A percentile compares a stretch with the other conserved stretches of the same genome.
Conservation (phyloP, 306 rosid genomes). For the Clitoria ternatea region DNA sequence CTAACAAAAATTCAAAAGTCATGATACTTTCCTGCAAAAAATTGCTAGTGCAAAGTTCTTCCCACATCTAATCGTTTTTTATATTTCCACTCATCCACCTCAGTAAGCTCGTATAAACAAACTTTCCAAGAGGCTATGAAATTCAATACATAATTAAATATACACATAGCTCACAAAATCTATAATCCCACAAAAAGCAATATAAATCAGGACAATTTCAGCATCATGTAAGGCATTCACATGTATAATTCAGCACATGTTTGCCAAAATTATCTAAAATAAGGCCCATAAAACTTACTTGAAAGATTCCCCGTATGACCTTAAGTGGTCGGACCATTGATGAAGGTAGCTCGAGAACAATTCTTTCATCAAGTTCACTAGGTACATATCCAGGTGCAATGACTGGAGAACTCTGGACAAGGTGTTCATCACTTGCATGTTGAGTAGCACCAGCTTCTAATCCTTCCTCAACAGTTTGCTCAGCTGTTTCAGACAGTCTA, state of each 20-base stretch:
- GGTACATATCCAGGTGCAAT: constrained; percentile 82
- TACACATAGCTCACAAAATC: neutral
- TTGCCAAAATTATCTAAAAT: constrained; percentile 6
- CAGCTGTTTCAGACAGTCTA: constrained; percentile 47
- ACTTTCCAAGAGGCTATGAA: constrained; percentile 1
- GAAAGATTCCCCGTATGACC: constrained; percentile 77
- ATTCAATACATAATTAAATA: neutral
- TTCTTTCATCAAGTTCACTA: constrained; percentile 86
- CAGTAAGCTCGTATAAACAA: neutral
- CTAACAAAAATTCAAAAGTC: neutral
- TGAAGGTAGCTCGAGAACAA: constrained; percentile 78
- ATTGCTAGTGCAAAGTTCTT: neutral
- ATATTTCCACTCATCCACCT: neutral
- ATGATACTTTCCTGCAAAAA: neutral
- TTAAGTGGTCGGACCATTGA: constrained; percentile 89
- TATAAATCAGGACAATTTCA: neutral
- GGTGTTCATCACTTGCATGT: constrained; percentile 50
- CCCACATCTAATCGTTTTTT: neutral
- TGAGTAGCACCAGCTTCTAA: constrained; percentile 39
- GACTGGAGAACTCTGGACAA: constrained; percentile 56
- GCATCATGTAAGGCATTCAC: neutral
- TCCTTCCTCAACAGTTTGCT: constrained; percentile 45
- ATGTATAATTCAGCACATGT: neutral
- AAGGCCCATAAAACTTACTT: constrained; percentile 49
- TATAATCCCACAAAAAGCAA: neutral